Percentiles rank a stretch among this genome's conserved stretches.
Evolutionary conservation across 73 alveolate genomes (phyloP).

Genomic region (Effrenium voratum): DNA sequence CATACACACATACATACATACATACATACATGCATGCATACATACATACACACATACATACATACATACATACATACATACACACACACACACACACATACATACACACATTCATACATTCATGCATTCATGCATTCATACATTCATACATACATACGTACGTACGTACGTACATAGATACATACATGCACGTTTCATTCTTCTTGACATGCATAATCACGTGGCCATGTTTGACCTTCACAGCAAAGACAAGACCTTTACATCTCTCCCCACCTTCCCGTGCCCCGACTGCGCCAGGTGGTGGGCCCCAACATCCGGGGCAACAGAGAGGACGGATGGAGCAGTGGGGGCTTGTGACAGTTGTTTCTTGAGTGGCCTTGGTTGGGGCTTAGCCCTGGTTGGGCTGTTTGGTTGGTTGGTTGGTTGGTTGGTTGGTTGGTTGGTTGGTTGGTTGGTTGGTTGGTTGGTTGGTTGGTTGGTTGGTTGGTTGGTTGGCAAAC

Average conservation of each 20-base stretch:
- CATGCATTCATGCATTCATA: background rate
- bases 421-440: background rate
- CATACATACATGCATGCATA: background rate
- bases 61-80: background rate
- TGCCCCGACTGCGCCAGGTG: conserved; percentile 7
- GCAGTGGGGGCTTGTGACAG: background rate
- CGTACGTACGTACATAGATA: background rate
- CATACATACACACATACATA: background rate
- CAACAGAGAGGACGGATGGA: conserved; percentile 12
- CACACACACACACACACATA: background rate
- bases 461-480: background rate
- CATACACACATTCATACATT: background rate
- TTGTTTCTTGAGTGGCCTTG: background rate
- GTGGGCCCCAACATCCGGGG: conserved; percentile 71
- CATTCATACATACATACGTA: background rate
- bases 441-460: background rate
- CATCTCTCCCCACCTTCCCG: no score
- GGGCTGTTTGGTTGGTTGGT: background rate
- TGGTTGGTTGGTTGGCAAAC: background rate
- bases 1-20: background rate
- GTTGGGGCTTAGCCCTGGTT: background rate
- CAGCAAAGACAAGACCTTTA: background rate
- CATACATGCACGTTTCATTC: background rate
- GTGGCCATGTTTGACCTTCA: background rate
- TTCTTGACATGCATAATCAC: background rate